Conservation (phyloP, 176 grass and related monocot genomes). For the Eremochloa ophiuroides region DNA sequence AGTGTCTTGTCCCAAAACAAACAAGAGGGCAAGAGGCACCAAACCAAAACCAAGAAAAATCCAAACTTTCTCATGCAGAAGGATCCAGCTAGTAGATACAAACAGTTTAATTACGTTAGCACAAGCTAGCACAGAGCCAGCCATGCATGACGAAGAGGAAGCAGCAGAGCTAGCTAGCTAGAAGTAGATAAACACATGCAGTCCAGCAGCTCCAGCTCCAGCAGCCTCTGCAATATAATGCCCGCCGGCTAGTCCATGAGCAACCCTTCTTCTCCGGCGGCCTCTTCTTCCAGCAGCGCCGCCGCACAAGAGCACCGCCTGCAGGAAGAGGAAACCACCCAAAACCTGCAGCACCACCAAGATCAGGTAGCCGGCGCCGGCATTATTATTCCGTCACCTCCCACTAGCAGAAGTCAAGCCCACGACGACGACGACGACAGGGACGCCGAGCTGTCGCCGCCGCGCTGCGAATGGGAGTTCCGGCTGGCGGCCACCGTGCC, state of each 20-base stretch:
- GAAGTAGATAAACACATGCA: neutral
- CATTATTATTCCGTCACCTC: neutral
- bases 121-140: neutral
- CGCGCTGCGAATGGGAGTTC: slow-evolving; percentile 68
- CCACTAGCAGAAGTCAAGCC: neutral
- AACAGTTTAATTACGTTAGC: neutral
- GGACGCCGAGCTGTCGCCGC: slow-evolving; percentile 32
- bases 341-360: neutral
- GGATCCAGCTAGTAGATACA: neutral
- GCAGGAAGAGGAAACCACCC: neutral
- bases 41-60: slow-evolving; percentile 1
- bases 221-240: neutral
- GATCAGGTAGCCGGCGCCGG: neutral
- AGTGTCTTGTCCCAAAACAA: neutral
- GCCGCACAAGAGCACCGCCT: neutral
- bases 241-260: slow-evolving; percentile 32
- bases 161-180: neutral
- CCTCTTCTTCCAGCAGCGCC: neutral
- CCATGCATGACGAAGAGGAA: neutral
- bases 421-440: neutral
- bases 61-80: slow-evolving; percentile 26
- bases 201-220: neutral
- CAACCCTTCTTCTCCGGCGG: slow-evolving; percentile 9
- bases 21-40: slow-evolving; percentile 14
- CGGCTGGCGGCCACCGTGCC: slow-evolving; percentile 53